phyloP scores from a whole-genome alignment of 2,329 filamentous ascomycete genomes.

The Sporothrix humicola region DNA sequence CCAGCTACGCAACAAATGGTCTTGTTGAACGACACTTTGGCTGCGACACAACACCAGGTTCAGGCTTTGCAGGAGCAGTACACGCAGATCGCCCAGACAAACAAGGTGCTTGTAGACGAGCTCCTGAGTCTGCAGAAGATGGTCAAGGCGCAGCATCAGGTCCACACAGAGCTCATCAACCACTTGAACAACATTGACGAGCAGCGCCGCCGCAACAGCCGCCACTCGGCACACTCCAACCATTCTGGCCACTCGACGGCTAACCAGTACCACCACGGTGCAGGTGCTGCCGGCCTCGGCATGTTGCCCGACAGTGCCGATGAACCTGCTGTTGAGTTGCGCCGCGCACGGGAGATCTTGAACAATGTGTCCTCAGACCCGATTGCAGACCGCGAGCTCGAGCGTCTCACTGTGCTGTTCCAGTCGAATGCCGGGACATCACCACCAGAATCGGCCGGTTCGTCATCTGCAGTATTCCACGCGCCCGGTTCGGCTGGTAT shows the following conservation, averaged over 20 bases:
- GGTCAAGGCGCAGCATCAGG: slow-evolving; percentile 63
- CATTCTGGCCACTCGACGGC: slow-evolving; percentile 48
- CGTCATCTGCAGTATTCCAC: slow-evolving; percentile 60
- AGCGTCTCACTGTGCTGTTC: slow-evolving; percentile 61
- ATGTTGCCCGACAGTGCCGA: slow-evolving; percentile 55
- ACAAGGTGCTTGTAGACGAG: slow-evolving; percentile 67
- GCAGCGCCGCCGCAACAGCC: slow-evolving; percentile 50
- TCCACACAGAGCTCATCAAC: slow-evolving; percentile 63
- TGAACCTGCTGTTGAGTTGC: slow-evolving; percentile 57
- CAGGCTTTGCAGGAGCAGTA: slow-evolving; percentile 86
- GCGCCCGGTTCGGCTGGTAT: slow-evolving; percentile 51
- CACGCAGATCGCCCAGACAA: slow-evolving; percentile 72
- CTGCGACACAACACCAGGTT: slow-evolving; percentile 90
- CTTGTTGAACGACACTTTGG: slow-evolving; percentile 83
- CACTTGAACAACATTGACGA: slow-evolving; percentile 59
- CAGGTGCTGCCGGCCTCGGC: slow-evolving; percentile 45
- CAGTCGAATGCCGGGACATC: slow-evolving; percentile 50
- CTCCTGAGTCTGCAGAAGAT: slow-evolving; percentile 66
- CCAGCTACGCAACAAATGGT: slow-evolving; percentile 87
- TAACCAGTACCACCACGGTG: slow-evolving; percentile 47
- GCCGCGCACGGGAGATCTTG: slow-evolving; percentile 62
- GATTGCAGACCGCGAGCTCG: slow-evolving; percentile 60
- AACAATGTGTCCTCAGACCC: slow-evolving; percentile 59
- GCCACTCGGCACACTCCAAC: slow-evolving; percentile 48
- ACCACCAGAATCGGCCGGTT: slow-evolving; percentile 59